Percentiles rank a stretch among this genome's conserved stretches.
These are phyloP conservation scores for Trifolium repens DNA, from an alignment of 306 rosid genomes.

Conservation along the genomic window DNA sequence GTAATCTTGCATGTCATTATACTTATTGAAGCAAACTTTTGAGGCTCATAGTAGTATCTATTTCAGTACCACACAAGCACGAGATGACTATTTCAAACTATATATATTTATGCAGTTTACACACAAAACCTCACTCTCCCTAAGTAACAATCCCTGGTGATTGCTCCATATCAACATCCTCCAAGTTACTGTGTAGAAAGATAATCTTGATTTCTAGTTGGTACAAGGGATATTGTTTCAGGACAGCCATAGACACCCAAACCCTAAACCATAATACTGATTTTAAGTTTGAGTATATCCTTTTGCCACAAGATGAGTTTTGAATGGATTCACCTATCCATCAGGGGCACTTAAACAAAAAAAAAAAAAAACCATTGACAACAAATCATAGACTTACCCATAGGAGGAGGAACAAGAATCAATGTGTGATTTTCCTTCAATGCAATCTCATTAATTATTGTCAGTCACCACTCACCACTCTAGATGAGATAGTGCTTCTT, in stretches of 20 bases:
- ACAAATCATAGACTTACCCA: no score
- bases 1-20: constrained; percentile 48
- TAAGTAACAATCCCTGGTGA: neutral
- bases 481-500: neutral
- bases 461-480: neutral
- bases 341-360: no score
- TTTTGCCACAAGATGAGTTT: constrained; percentile 1
- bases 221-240: neutral
- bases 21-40: constrained; percentile 33
- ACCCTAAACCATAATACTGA: neutral
- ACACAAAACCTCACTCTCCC: neutral
- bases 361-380: no score
- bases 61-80: neutral
- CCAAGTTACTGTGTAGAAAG: neutral
- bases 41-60: constrained; percentile 5
- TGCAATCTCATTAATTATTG: no score
- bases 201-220: neutral
- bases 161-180: neutral
- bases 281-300: neutral
- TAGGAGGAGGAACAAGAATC: no score
- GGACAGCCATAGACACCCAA: neutral
- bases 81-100: neutral
- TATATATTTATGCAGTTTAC: neutral
- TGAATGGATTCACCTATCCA: neutral
- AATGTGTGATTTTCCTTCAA: no score